Evolutionary conservation across 768 basidiomycete genomes (phyloP), one percentile per base, ranked within the genome.

Genomic region (Leccinum obscurum): DNA sequence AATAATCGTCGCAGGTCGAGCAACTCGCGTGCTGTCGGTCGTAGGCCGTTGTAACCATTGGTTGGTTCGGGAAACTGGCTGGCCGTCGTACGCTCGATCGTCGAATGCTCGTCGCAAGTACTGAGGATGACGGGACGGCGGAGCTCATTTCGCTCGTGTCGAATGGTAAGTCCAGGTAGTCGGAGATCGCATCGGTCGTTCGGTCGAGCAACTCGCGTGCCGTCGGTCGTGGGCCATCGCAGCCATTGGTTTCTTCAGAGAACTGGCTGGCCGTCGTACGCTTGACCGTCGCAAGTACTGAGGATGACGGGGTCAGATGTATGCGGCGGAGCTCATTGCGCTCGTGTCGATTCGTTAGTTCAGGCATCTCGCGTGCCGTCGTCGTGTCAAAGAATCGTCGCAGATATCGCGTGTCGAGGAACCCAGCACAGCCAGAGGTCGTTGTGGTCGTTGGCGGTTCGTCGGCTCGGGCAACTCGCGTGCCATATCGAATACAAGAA

Each of bases 181-280:
- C 11, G 11, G 22, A 24, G 20, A 4, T 49, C 10, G 48, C 2
- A 26, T 22, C 24, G 20, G 48, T 37, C 14, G 14, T 37, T 37
- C 37, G 37, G 14, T 37, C 37, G 15, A 37, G 37, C 37, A 35
- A 35, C 35, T 37, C 37, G 37, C 37, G 37, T 37, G 37, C 37
- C 14, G 13, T 41, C 39, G 39, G 39, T 41, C 39, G 39, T 8
- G 3, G 17, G 39, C 17, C 39, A 8, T 50, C 44, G n/a, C 20
- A 15, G 5, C 15, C 11, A 28, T 20, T 20, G 10, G 17, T 37
- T 11, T 26, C 3, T 37, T 28, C 56, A 4, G 34, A 34, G 32
- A 56, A 34, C 56, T 56, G 34, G 56, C 56, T 30, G 48, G 55
- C 30, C 55, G 22, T 53, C 20, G 48, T 11, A 13, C 48, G 48